A percentile compares a stretch with the other conserved stretches of the same genome.
Evolutionary conservation across 2,329 filamentous ascomycete species (phyloP).

Genomic region (Colletotrichum orchidophilum): DNA sequence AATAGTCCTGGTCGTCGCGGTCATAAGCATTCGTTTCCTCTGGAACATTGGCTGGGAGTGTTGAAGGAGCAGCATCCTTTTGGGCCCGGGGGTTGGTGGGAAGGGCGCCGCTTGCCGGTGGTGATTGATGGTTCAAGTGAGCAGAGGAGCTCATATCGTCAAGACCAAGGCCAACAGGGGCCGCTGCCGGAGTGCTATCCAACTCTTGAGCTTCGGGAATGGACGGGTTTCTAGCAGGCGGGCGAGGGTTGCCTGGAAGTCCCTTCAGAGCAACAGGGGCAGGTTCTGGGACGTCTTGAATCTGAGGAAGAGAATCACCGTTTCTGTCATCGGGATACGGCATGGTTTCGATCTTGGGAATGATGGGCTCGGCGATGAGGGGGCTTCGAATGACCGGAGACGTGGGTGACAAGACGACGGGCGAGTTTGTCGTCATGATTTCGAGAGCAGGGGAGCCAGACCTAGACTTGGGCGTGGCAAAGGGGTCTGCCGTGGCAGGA

Average conservation of each 20-base stretch:
- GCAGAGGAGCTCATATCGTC: slow-evolving; percentile 31
- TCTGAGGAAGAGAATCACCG: slow-evolving; percentile 37
- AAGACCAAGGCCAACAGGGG: slow-evolving; percentile 34
- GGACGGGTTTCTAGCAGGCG: slow-evolving; percentile 22
- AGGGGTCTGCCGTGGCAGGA: slow-evolving; percentile 46
- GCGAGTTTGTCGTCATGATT: slow-evolving; percentile 36
- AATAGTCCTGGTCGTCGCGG: slow-evolving; percentile 33
- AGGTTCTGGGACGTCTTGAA: slow-evolving; percentile 50
- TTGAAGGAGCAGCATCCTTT: slow-evolving; percentile 47
- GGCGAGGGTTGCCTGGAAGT: slow-evolving; percentile 29
- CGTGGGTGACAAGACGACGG: slow-evolving; percentile 35
- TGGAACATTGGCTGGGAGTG: slow-evolving; percentile 41
- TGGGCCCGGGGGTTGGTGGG: slow-evolving; percentile 44
- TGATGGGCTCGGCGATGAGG: slow-evolving; percentile 41
- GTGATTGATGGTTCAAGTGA: slow-evolving; percentile 36
- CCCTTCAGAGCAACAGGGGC: slow-evolving; percentile 44
- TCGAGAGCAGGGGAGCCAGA: slow-evolving; percentile 28
- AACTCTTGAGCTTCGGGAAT: slow-evolving; percentile 12
- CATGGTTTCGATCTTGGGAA: slow-evolving; percentile 51
- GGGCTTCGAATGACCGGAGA: slow-evolving; percentile 26
- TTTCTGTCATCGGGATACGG: slow-evolving; percentile 47
- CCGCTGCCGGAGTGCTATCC: slow-evolving; percentile 24
- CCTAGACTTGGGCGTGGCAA: slow-evolving; percentile 43
- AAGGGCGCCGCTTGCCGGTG: slow-evolving; percentile 40
- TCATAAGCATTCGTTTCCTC: slow-evolving; percentile 37